phyloP scores from a whole-genome alignment of 371 early-diverging fungal species.

The Haplosporangium sp. region DNA sequence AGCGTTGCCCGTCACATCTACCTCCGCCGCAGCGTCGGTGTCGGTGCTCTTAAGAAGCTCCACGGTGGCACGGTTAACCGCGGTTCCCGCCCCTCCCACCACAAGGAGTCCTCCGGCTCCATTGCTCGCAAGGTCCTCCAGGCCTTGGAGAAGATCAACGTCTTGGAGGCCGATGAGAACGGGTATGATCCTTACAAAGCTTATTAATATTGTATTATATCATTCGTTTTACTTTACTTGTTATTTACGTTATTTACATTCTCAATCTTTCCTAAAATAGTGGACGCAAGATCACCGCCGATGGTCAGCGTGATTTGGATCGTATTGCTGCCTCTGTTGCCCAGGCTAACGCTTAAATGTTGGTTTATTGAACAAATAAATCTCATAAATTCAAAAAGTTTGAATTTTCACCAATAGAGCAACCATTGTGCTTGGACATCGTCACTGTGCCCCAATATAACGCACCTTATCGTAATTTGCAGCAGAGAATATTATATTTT shows the following conservation, averaged over 20 bases:
- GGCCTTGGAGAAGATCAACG: constrained; percentile 97
- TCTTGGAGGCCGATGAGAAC: constrained; percentile 91
- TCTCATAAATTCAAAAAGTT: constrained; percentile 9
- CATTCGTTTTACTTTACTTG: not conserved
- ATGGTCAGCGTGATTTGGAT: constrained; percentile 90
- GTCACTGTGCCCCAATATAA: too few relatives aligned
- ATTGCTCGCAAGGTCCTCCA: constrained; percentile 96
- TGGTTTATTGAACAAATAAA: constrained; percentile 29
- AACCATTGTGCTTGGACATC: too few relatives aligned
- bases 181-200: constrained; percentile 93
- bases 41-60: constrained; percentile 94
- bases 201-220: not conserved
- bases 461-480: too few relatives aligned
- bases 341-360: constrained; percentile 49
- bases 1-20: constrained; percentile 98
- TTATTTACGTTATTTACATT: constrained; percentile 10
- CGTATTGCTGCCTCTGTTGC: constrained; percentile 74
- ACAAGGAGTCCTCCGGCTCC: constrained; percentile 89
- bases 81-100: constrained; percentile 94
- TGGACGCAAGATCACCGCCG: constrained; percentile 86
- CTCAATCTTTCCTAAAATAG: constrained; percentile 47
- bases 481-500: too few relatives aligned
- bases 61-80: constrained; percentile 95
- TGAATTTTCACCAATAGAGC: not conserved
- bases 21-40: constrained; percentile 94